Base-by-base conservation (phyloP, 192 early-diverging fungal genomes). In the Paraglomus occultum region DNA sequence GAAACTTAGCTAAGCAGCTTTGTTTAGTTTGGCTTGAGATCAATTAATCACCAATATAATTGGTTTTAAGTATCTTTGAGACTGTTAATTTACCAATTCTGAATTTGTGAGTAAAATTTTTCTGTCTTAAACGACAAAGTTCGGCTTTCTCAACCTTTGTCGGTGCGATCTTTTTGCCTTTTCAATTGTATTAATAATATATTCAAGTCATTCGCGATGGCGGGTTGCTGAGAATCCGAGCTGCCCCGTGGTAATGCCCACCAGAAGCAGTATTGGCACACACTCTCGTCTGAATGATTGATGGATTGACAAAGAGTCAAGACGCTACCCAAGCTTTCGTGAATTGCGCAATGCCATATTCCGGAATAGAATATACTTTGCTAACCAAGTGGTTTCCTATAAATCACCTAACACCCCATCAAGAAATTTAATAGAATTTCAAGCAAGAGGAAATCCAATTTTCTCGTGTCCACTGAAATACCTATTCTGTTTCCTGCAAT, bases 331-430 rank as follows among this genome's bases (percentile, higher is more conserved):
- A 22, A 40, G 44, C 76, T 74, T 72, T 58, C 77, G 54, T 47
- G 75, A 23, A 50, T 53, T 80, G 42, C 82, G 81, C 1, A 78
- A 73, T 0, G 68, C 40, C 73, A 39, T 75, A 71, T 54, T 82
- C 75, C 42, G 71, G 77, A 70, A 97, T 77, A 4, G 94, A 94
- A 66, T 94, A 91, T 43, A 97, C 71, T 2, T 96, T 84, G 39
- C 88, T 76, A 71, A 89, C 92, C 97, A 95, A 99, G 51, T 88
- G 81, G 43, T 88, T 74, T 15, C 88, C 92, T 49, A 99, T 74
- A 8, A 87, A 86, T 31, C 31, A 3, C 31, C 31, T 31, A 31
- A 31, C 31, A 31, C 31, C 10, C 86, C 75, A 8, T 85, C 87
- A 62, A 97, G 80, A 23, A 83, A 88, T 76, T 2, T 95, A 67